Evolutionary conservation across 129 eudicot species (phyloP).

Genomic region (Pittosporum tobira): DNA sequence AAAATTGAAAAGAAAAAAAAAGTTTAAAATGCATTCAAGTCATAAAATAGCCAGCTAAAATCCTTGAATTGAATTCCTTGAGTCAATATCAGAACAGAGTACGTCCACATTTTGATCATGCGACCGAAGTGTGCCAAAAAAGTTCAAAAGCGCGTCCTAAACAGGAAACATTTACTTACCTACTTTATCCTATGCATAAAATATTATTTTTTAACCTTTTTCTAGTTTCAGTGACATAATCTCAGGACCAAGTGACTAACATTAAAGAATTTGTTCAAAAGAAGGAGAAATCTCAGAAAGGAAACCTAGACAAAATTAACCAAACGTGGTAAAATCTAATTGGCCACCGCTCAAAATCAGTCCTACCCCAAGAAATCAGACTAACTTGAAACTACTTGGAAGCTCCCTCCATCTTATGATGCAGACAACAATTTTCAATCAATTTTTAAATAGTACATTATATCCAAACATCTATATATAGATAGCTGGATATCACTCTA

Average conservation of each 20-base stretch:
- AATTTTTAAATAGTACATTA: neutral
- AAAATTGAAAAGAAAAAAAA: neutral
- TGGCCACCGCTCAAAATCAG: constrained; percentile 6
- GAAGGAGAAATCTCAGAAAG: neutral
- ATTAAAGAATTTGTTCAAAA: neutral
- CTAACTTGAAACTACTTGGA: constrained; percentile 34
- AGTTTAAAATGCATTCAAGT: neutral
- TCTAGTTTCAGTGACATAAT: constrained; percentile 5
- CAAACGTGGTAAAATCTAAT: neutral
- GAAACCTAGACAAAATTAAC: neutral
- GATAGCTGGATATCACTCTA: constrained; percentile 17
- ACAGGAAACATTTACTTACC: constrained; percentile 6
- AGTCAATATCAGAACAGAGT: constrained; percentile 4
- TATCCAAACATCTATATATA: constrained; percentile 31
- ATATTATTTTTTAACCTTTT: neutral
- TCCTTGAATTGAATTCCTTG: neutral
- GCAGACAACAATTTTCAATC: constrained; percentile 5
- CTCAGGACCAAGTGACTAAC: neutral
- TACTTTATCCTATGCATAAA: neutral
- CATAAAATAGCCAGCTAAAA: neutral
- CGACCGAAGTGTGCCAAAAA: neutral
- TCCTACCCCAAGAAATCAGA: neutral
- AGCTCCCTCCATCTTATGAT: constrained; percentile 20
- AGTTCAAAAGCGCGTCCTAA: constrained; percentile 5
- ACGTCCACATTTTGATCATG: constrained; percentile 10